These are phyloP conservation scores for Acacia crassicarpa DNA, from an alignment of 306 rosid genomes.

Conservation along the genomic window DNA sequence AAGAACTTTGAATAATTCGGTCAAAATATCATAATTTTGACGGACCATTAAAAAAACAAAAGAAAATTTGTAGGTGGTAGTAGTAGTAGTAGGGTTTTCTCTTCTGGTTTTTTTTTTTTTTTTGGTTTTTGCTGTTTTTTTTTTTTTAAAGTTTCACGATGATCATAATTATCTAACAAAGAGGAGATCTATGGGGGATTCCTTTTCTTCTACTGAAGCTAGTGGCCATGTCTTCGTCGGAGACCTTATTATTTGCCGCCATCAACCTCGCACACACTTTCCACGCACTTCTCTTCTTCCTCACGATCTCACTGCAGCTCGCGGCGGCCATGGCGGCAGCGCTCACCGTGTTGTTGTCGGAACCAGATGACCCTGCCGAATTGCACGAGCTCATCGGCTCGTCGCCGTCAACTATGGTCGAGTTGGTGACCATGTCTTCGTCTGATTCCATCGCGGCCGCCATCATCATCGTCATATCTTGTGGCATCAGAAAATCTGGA, in stretches of 20 bases:
- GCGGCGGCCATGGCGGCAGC: constrained; percentile 39
- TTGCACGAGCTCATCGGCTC: constrained; percentile 66
- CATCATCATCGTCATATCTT: constrained; percentile 45
- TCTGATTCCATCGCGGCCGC: constrained; percentile 47
- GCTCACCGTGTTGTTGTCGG: constrained; percentile 42
- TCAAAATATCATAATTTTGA: constrained; percentile 49
- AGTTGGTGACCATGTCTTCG: constrained; percentile 46
- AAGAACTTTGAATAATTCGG: constrained; percentile 57
- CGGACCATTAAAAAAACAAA: neutral
- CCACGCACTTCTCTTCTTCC: constrained; percentile 88
- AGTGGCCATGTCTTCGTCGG: constrained; percentile 74
- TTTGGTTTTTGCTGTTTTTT: neutral
- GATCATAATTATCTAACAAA: constrained; percentile 42
- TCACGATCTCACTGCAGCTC: constrained; percentile 50
- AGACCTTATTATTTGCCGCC: constrained; percentile 50
- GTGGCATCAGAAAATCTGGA: constrained; percentile 79
- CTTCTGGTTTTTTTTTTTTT: neutral
- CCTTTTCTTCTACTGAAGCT: constrained; percentile 97
- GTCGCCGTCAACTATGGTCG: constrained; percentile 72
- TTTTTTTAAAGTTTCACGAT: neutral
- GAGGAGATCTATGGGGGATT: constrained; percentile 92
- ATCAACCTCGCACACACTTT: constrained; percentile 60
- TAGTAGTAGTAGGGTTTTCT: constrained; percentile 11
- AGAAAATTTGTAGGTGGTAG: neutral
- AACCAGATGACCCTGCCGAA: constrained; percentile 68